phyloP scores from a whole-genome alignment of 441 rosid species.

The Codiaeum variegatum region DNA sequence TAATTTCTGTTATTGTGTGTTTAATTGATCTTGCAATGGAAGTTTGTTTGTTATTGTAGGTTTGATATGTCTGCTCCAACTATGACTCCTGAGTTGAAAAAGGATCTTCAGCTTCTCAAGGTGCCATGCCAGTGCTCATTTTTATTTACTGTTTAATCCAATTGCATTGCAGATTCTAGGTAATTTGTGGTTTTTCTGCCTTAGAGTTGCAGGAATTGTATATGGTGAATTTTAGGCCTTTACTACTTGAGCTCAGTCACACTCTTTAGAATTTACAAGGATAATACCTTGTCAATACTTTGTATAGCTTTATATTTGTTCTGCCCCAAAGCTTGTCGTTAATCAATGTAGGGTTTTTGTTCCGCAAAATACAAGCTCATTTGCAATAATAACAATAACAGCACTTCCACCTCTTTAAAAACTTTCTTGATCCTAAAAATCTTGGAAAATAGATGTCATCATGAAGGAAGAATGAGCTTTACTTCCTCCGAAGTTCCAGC shows the following conservation, averaged over 20 bases:
- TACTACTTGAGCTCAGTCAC: not conserved
- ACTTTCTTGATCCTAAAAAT: too few relatives aligned
- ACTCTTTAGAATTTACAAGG: not conserved
- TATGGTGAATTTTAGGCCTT: not conserved
- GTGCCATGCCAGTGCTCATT: constrained; percentile 27
- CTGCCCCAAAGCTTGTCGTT: not conserved
- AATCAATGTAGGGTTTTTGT: not conserved
- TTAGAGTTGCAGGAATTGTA: too few relatives aligned
- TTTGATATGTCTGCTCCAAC: constrained; percentile 92
- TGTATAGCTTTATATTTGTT: not conserved
- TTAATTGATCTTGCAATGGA: not conserved
- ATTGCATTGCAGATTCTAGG: not conserved
- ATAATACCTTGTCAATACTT: too few relatives aligned
- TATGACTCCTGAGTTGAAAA: constrained; percentile 80
- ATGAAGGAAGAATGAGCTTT: too few relatives aligned
- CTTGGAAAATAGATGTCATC: too few relatives aligned
- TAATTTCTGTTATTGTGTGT: not conserved
- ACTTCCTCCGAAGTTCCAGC: too few relatives aligned
- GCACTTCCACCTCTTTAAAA: not conserved
- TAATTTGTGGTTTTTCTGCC: not conserved
- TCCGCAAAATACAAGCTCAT: not conserved
- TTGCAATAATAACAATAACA: too few relatives aligned
- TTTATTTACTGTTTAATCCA: not conserved
- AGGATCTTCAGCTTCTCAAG: constrained; percentile 85
- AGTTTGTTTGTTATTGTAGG: constrained; percentile 36